Percentiles rank a stretch among this genome's conserved stretches.
phyloP scores from a whole-genome alignment of 176 grass and related monocot species.

The Tillandsia fasciculata region DNA sequence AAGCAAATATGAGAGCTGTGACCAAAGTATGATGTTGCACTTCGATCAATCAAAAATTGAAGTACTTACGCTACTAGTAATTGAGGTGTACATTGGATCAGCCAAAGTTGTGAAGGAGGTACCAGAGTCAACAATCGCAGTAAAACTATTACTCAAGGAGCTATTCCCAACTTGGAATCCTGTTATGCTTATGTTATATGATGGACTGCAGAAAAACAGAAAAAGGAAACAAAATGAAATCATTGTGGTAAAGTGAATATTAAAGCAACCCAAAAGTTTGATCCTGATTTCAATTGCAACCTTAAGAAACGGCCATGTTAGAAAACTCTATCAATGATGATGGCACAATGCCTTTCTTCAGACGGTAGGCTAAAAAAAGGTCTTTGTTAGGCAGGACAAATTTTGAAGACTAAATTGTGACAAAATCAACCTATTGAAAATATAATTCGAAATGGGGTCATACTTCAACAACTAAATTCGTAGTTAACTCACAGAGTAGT shows the following conservation, averaged over 20 bases:
- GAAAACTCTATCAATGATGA: no score
- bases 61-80: constrained; percentile 57
- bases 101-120: constrained; percentile 75
- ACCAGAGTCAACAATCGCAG: constrained; percentile 71
- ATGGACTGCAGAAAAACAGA: constrained; percentile 38
- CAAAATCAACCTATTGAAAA: background rate
- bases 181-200: constrained; percentile 71
- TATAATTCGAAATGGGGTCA: no score
- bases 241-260: background rate
- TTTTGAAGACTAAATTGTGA: no score
- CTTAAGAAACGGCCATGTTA: no score
- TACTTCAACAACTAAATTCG: no score
- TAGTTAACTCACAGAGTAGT: no score
- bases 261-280: no score
- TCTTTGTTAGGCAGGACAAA: no score
- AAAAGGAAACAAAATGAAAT: background rate
- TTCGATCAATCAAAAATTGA: constrained; percentile 5
- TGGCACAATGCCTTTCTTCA: no score
- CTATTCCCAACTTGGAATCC: constrained; percentile 34
- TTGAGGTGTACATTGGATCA: constrained; percentile 67
- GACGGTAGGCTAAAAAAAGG: no score
- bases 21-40: background rate
- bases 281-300: no score
- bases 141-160: constrained; percentile 29
- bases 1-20: constrained; percentile 7